These are phyloP conservation scores for Magnaporthiopsis rhizophila DNA, from an alignment of 2,329 filamentous ascomycete genomes.

Conservation along the genomic window DNA sequence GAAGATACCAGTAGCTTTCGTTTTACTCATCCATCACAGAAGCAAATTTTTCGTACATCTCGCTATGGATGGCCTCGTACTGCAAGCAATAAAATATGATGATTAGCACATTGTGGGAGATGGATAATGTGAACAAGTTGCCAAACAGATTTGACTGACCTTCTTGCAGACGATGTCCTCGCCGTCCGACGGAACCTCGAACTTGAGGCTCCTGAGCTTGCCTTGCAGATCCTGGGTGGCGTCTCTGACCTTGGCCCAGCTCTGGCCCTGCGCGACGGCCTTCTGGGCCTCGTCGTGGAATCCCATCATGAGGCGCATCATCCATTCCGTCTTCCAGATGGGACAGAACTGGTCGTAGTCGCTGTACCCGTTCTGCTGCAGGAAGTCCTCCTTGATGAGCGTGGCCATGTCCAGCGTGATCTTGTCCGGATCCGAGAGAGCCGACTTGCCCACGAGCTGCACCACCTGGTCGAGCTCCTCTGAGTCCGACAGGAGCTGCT, in stretches of 20 bases:
- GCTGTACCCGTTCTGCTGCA: constrained; percentile 98
- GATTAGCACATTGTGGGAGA: constrained; percentile 7
- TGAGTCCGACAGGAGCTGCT: constrained; percentile 85
- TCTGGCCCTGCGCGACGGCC: constrained; percentile 82
- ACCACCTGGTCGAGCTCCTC: constrained; percentile 98
- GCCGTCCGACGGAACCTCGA: constrained; percentile 83
- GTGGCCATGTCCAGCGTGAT: constrained; percentile 91
- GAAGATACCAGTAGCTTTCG: neutral
- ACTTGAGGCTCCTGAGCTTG: constrained; percentile 87
- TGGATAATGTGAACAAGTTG: too few relatives aligned
- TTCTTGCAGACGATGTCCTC: constrained; percentile 77
- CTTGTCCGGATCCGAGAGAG: constrained; percentile 93
- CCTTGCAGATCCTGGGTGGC: constrained; percentile 80
- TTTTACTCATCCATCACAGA: constrained; percentile 87
- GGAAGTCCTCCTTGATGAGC: constrained; percentile 94
- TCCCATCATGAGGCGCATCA: constrained; percentile 99
- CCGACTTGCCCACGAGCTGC: constrained; percentile 95
- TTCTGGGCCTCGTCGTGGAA: constrained; percentile 98
- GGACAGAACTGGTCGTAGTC: constrained; percentile 99
- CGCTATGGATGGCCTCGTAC: constrained; percentile 88
- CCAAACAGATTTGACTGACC: constrained; percentile 39
- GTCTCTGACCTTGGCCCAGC: constrained; percentile 89
- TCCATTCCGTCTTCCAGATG: constrained; percentile 99
- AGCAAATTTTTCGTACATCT: constrained; percentile 96
- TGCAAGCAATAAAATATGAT: constrained; percentile 24